Percentiles rank a stretch among this genome's conserved stretches.
These are phyloP conservation scores for Leccinum subtestaceum DNA, from an alignment of 768 basidiomycete species.

Conservation along the genomic window DNA sequence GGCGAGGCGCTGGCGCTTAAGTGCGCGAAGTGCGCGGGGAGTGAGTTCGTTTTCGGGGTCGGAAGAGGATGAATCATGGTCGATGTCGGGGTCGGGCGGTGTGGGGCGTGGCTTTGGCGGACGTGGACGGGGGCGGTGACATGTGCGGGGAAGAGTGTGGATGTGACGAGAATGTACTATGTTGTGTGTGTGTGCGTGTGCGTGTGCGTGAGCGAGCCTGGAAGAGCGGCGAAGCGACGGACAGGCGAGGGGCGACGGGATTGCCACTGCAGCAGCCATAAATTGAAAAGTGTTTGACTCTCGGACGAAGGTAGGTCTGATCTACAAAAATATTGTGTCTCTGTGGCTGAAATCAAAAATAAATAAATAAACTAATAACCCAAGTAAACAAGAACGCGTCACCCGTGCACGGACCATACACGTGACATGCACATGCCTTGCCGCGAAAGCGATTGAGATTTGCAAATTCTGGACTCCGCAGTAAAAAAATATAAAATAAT, in stretches of 20 bases:
- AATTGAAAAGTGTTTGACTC: background rate
- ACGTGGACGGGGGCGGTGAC: slow-evolving; percentile 19
- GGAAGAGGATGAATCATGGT: slow-evolving; percentile 17
- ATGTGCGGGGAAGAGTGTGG: slow-evolving; percentile 30
- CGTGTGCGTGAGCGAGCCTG: slow-evolving; percentile 25
- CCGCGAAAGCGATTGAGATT: background rate
- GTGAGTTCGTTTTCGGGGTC: slow-evolving; percentile 33
- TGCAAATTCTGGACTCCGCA: background rate
- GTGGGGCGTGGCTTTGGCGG: background rate
- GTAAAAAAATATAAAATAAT: too few relatives aligned
- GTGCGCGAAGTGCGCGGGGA: slow-evolving; percentile 33
- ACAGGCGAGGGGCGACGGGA: slow-evolving; percentile 23
- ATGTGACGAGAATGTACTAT: background rate
- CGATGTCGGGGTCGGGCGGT: slow-evolving; percentile 15
- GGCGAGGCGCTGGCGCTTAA: slow-evolving; percentile 33
- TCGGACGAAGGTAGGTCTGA: slow-evolving; percentile 14
- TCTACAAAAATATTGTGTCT: background rate
- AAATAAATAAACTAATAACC: background rate
- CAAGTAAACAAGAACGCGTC: slow-evolving; percentile 14
- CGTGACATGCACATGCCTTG: slow-evolving; percentile 14
- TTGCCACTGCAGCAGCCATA: slow-evolving; percentile 31
- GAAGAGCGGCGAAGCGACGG: slow-evolving; percentile 27
- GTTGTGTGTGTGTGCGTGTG: too few relatives aligned
- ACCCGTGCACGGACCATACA: slow-evolving; percentile 28
- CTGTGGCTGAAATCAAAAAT: background rate